Evolutionary conservation across 2,329 filamentous ascomycete species (phyloP).

Genomic region (Diaporthe amygdali): DNA sequence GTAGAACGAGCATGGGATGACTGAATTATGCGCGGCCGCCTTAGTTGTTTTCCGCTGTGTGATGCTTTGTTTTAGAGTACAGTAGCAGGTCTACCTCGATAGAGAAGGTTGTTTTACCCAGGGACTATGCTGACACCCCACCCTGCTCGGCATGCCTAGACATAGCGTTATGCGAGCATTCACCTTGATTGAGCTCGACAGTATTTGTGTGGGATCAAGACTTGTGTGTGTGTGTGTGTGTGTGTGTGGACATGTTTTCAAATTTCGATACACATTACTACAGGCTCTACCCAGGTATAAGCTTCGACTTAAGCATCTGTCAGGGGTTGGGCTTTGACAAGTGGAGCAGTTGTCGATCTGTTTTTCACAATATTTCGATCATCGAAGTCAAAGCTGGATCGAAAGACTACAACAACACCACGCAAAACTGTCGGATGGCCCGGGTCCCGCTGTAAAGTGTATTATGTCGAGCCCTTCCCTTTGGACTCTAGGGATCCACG

Average conservation of each 20-base stretch:
- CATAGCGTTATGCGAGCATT: neutral
- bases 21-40: neutral
- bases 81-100: neutral
- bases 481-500: neutral
- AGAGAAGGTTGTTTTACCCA: neutral
- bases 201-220: neutral
- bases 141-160: neutral
- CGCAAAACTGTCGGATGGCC: neutral
- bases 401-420: neutral
- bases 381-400: neutral
- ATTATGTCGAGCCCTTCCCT: neutral
- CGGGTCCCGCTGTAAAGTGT: neutral
- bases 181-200: neutral
- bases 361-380: constrained; percentile 10
- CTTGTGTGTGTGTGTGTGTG: neutral
- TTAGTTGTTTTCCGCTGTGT: neutral
- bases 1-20: neutral
- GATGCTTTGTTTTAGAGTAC: neutral
- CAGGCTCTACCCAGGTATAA: neutral
- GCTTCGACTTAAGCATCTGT: neutral
- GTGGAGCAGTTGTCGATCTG: neutral
- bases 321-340: neutral
- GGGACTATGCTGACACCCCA: neutral
- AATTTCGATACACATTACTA: neutral
- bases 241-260: neutral